Conservation (phyloP, 352 stramenopile genomes). For the Pythium myriotylum region DNA sequence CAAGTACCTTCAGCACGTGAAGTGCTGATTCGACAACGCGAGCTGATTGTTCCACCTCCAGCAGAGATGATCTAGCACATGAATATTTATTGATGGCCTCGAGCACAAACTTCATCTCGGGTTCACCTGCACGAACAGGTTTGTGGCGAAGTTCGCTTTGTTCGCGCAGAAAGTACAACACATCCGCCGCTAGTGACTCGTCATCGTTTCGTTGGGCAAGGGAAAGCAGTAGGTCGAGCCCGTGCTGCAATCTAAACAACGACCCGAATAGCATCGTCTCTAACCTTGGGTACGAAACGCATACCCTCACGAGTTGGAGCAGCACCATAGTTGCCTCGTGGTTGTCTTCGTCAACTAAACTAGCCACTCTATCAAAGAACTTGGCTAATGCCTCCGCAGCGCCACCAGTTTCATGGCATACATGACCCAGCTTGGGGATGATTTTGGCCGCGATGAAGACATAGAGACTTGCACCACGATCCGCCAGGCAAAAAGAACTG, state of each 20-base stretch:
- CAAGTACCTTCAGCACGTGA: slow-evolving; percentile 33
- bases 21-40: slow-evolving; percentile 24
- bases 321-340: too few species aligned
- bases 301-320: too few species aligned
- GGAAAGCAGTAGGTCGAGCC: not conserved
- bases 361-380: too few species aligned
- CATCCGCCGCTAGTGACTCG: not conserved
- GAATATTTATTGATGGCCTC: not conserved
- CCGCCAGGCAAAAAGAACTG: not conserved
- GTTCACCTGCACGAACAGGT: slow-evolving; percentile 1
- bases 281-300: too few species aligned
- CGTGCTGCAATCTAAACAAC: not conserved
- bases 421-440: too few species aligned
- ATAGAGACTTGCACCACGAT: too few species aligned
- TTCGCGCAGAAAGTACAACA: slow-evolving; percentile 12
- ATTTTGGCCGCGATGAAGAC: too few species aligned
- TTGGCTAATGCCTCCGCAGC: too few species aligned
- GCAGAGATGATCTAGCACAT: not conserved
- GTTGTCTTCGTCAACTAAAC: too few species aligned
- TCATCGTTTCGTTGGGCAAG: not conserved
- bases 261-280: too few species aligned
- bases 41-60: not conserved
- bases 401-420: too few species aligned
- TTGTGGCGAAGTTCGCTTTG: slow-evolving; percentile 15
- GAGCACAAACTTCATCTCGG: slow-evolving; percentile 10